Evolutionary conservation across 495 filamentous ascomycete genomes (phyloP), one percentile per base, ranked within the genome.

Genomic region (Neurospora sp.): DNA sequence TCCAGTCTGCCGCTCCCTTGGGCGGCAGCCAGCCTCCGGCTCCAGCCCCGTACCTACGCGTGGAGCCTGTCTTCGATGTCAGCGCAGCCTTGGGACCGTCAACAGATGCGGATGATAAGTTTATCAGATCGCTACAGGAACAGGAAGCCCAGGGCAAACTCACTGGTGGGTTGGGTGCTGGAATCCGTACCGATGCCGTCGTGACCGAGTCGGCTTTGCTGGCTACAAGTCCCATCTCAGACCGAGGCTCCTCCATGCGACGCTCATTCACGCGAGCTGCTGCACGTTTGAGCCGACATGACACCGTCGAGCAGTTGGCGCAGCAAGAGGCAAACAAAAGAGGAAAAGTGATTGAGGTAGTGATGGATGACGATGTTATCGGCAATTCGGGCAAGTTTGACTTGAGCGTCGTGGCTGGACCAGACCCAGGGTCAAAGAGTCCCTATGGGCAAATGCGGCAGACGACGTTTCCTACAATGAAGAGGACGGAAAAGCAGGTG

Each of bases 261-360:
- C 78, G 79, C 18, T 77, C 81, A 10, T 80, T 85, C 68, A 80
- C 84, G 3, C 75, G 78, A 53, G 73, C 73, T 12, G 73, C 75
- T n/a, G 38, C 65, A 31, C 71, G 73, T 1, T 70, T 83, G n/a
- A 74, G 74, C 42, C 77, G 80, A 31, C 48, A 73, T 20, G 76
- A 78, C 42, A 81, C 84, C 11, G 69, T 86, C 39, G 81, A 78
- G 65, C 79, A 82, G 41, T 75, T 86, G 8, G 85, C 81, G 3
- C 86, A 87, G 75, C 79, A 75, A 4, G 85, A 87, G 72, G 86
- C 86, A 0, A 86, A 87, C 75, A 86, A 83, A 70, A 76, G 84
- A 14, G 85, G 85, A 9, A 80, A 86, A 72, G 82, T 86, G 4
- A 83, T 88, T 69, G 82, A 87, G 75, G 81, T 88, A 1, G 80